Percentiles rank a stretch among this genome's conserved stretches.
phyloP scores from a whole-genome alignment of 371 early-diverging fungal species.

The Rhizopus arrhizus region DNA sequence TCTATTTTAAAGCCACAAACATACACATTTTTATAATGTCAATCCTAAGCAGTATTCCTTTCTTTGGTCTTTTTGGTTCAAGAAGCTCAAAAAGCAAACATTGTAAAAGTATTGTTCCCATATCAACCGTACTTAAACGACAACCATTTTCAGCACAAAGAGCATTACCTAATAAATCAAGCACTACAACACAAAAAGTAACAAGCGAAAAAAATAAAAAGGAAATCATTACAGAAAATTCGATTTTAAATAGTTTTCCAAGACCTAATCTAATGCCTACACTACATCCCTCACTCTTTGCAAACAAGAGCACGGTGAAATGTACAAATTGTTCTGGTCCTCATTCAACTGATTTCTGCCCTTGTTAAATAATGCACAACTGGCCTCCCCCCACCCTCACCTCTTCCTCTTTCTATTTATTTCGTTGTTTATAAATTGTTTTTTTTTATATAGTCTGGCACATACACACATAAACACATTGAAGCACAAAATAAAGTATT shows the following conservation, averaged over 20 bases:
- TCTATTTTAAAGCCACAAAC: not conserved
- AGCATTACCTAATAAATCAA: conserved; percentile 22
- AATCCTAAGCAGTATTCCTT: conserved; percentile 28
- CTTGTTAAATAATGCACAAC: conserved; percentile 27
- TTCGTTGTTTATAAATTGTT: no score
- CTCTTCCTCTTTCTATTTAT: no score
- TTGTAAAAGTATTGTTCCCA: conserved; percentile 43
- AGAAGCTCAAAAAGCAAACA: conserved; percentile 22
- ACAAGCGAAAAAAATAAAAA: not conserved
- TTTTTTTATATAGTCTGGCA: no score
- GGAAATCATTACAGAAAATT: conserved; percentile 40
- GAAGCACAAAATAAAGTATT: no score
- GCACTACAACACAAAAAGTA: conserved; percentile 8
- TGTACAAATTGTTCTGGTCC: conserved; percentile 55
- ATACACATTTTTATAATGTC: conserved; percentile 23
- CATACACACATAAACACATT: no score
- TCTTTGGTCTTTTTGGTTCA: conserved; percentile 35
- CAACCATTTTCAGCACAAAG: conserved; percentile 28
- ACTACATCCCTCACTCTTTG: conserved; percentile 44
- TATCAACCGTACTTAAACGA: conserved; percentile 38
- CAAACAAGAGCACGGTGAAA: conserved; percentile 17
- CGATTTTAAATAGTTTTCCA: conserved; percentile 45
- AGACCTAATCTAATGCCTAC: conserved; percentile 56
- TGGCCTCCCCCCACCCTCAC: no score
- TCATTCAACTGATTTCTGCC: conserved; percentile 53